These are phyloP conservation scores for Colletotrichum musae DNA, from an alignment of 2,329 filamentous ascomycete species.

Conservation along the genomic window DNA sequence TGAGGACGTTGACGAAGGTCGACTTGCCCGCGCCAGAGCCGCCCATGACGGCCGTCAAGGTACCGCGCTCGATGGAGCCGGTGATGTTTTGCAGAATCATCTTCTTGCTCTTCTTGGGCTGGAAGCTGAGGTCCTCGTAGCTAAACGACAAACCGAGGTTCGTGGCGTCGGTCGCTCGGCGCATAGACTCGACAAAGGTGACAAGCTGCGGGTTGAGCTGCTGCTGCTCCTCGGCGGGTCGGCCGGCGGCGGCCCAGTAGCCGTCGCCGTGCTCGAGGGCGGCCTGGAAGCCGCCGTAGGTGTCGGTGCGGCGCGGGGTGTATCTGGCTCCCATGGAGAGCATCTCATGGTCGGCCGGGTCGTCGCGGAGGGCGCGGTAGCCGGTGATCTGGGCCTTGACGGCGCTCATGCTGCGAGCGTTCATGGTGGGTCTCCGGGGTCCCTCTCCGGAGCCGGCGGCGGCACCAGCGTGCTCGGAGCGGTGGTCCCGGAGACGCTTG, in stretches of 20 bases:
- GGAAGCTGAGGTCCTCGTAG: conserved; percentile 65
- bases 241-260: conserved; percentile 42
- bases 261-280: conserved; percentile 49
- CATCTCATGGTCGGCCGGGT: conserved; percentile 53
- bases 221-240: conserved; percentile 41
- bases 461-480: not conserved
- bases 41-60: conserved; percentile 72
- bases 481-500: conserved; percentile 47
- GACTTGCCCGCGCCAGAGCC: conserved; percentile 72
- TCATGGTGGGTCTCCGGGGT: not conserved
- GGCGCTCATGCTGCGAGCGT: conserved; percentile 43
- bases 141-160: conserved; percentile 68
- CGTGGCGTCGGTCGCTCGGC: conserved; percentile 63
- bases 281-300: conserved; percentile 52
- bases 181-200: conserved; percentile 67
- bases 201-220: conserved; percentile 57
- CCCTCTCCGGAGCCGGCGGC: too few species aligned
- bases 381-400: conserved; percentile 50
- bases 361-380: conserved; percentile 52
- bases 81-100: conserved; percentile 68
- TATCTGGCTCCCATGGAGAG: conserved; percentile 51
- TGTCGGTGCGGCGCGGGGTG: conserved; percentile 43
- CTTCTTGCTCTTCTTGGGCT: conserved; percentile 59
- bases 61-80: conserved; percentile 67
- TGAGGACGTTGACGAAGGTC: conserved; percentile 73